A percentile compares a stretch with the other conserved stretches of the same genome.
Conservation (phyloP, 805 yeast genomes). For the Komagataella kurtzmanii region DNA sequence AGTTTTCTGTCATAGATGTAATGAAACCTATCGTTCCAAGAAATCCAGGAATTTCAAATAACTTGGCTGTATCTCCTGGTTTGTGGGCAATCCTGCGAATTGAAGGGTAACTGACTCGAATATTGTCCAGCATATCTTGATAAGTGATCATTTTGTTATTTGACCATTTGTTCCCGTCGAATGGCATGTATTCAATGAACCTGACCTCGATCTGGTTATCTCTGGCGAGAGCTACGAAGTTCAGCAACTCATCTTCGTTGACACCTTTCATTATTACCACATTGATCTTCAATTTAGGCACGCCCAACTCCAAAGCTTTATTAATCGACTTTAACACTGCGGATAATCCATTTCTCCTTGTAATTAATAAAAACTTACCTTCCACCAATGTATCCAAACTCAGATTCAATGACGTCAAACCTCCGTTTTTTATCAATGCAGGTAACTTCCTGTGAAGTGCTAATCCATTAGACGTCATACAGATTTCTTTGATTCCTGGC, state of each 20-base stretch:
- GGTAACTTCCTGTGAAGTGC: constrained; percentile 35
- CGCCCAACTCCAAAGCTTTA: constrained; percentile 26
- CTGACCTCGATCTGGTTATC: constrained; percentile 29
- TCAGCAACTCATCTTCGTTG: constrained; percentile 37
- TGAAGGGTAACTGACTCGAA: constrained; percentile 17
- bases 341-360: constrained; percentile 34
- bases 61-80: constrained; percentile 37
- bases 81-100: constrained; percentile 11
- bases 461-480: constrained; percentile 39
- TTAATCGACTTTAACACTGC: constrained; percentile 30
- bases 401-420: constrained; percentile 33
- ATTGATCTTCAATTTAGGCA: constrained; percentile 33
- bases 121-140: constrained; percentile 24
- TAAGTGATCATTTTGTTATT: constrained; percentile 28
- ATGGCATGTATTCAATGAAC: constrained; percentile 48
- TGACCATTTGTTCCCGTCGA: constrained; percentile 41
- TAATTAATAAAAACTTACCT: constrained; percentile 33
- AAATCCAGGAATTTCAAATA: constrained; percentile 27
- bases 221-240: constrained; percentile 29
- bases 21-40: constrained; percentile 36
- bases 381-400: constrained; percentile 36
- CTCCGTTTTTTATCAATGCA: constrained; percentile 19
- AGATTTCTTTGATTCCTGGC: constrained; percentile 30
- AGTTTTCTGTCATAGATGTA: constrained; percentile 41
- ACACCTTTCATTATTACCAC: constrained; percentile 34